Conservation (phyloP, 2,329 filamentous ascomycete species). For the Alternaria ethzedia region DNA sequence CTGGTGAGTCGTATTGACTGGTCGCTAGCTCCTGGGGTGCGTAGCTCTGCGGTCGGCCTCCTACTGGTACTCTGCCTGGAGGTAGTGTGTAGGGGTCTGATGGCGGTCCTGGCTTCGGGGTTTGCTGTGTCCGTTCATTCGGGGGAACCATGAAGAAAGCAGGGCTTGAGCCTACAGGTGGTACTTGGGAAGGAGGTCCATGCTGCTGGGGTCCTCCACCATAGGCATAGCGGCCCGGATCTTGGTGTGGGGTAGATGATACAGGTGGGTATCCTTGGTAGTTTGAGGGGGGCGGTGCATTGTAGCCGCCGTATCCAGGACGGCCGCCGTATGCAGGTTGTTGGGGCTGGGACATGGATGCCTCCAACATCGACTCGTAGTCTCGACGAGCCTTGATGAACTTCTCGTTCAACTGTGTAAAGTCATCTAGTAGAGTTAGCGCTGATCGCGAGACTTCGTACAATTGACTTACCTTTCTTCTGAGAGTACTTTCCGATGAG, state of each 20-base stretch:
- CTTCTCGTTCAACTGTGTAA: conserved; percentile 97
- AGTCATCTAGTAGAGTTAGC: conserved; percentile 73
- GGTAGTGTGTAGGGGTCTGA: conserved; percentile 49
- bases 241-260: conserved; percentile 43
- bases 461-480: conserved; percentile 77
- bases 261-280: conserved; percentile 44
- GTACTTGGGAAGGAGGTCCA: conserved; percentile 47
- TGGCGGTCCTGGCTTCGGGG: conserved; percentile 36
- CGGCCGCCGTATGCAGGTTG: conserved; percentile 79
- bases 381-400: conserved; percentile 98
- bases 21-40: conserved; percentile 57
- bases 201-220: conserved; percentile 42
- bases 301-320: conserved; percentile 42
- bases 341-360: conserved; percentile 94
- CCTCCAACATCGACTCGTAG: conserved; percentile 94
- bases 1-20: conserved; percentile 54
- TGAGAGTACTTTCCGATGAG: conserved; percentile 99
- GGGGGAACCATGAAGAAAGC: conserved; percentile 50
- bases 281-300: conserved; percentile 38
- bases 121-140: conserved; percentile 37
- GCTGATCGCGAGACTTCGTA: neutral
- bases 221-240: conserved; percentile 37
- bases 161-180: conserved; percentile 44
- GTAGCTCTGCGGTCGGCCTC: conserved; percentile 45
- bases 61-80: conserved; percentile 42